phyloP scores from a whole-genome alignment of 257 asterid genomes.

The Solanum okadae region DNA sequence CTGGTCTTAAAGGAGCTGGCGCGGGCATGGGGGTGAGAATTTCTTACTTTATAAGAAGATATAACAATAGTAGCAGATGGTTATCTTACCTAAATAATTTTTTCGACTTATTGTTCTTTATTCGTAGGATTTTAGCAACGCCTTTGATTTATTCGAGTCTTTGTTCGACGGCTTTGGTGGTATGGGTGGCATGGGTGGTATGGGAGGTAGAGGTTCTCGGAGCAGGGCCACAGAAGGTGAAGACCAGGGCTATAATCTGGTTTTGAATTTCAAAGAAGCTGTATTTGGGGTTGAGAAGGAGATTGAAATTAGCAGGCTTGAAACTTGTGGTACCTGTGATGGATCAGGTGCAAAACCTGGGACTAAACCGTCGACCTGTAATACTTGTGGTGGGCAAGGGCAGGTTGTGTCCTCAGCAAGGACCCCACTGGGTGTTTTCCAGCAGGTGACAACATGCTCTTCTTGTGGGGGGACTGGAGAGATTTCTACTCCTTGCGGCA shows the following conservation, averaged over 20 bases:
- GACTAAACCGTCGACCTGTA: conserved; percentile 56
- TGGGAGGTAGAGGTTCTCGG: conserved; percentile 72
- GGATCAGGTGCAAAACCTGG: conserved; percentile 97
- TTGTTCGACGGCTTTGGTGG: conserved; percentile 86
- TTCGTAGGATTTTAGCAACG: conserved; percentile 88
- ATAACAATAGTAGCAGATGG: not conserved
- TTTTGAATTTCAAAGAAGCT: conserved; percentile 85
- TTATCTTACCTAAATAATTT: not conserved
- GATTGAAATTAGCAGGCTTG: conserved; percentile 81
- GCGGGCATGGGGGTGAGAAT: conserved; percentile 86
- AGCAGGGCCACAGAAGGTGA: conserved; percentile 85
- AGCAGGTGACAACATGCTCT: conserved; percentile 91
- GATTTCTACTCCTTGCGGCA: conserved; percentile 71
- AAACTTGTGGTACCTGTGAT: conserved; percentile 77
- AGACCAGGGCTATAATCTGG: conserved; percentile 74
- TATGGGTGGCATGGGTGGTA: conserved; percentile 87
- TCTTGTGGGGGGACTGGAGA: conserved; percentile 81
- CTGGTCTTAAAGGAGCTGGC: conserved; percentile 97
- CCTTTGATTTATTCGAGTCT: conserved; percentile 86
- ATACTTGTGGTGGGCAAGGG: conserved; percentile 91
- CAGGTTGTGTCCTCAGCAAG: conserved; percentile 81
- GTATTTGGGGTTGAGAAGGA: conserved; percentile 90
- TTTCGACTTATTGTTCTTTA: conserved; percentile 6
- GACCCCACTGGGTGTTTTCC: conserved; percentile 96
- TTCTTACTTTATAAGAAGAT: not conserved